Percentiles rank a stretch among this genome's conserved stretches.
phyloP scores from a whole-genome alignment of 2,329 filamentous ascomycete genomes.

The Aschersonia sp. region DNA sequence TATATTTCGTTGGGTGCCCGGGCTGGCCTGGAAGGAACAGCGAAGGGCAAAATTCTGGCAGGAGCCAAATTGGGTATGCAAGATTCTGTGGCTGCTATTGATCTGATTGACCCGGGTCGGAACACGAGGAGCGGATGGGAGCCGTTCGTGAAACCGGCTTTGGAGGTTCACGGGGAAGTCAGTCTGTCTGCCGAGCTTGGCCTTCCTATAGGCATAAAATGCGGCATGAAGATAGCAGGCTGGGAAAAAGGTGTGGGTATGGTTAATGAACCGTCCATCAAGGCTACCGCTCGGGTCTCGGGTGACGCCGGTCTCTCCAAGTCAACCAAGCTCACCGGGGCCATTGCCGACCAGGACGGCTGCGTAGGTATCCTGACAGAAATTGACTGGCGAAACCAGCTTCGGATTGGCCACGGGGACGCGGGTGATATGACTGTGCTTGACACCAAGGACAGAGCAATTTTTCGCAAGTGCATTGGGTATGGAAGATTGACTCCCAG shows the following conservation, averaged over 20 bases:
- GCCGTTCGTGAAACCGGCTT: conserved; percentile 14
- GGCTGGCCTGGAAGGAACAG: conserved; percentile 9
- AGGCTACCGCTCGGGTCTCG: conserved; percentile 8
- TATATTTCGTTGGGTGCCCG: conserved; percentile 10
- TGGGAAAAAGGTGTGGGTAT: conserved; percentile 10
- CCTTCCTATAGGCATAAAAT: conserved; percentile 14
- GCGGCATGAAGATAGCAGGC: conserved; percentile 9
- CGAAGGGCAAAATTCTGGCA: conserved; percentile 12
- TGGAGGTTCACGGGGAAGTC: conserved; percentile 14
- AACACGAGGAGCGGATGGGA: conserved; percentile 10
- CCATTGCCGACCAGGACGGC: conserved; percentile 8
- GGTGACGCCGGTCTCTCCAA: conserved; percentile 5
- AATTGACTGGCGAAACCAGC: conserved; percentile 13
- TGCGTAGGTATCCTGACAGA: conserved; percentile 13
- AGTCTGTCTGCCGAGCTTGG: conserved; percentile 11
- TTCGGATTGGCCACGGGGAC: conserved; percentile 9
- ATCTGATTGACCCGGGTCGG: conserved; percentile 9
- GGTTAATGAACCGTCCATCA: conserved; percentile 14
- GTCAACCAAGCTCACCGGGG: conserved; percentile 5
- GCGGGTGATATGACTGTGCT: conserved; percentile 6
- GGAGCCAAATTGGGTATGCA: conserved; percentile 13
- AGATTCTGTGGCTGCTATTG: conserved; percentile 5
- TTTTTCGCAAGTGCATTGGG: conserved; percentile 10
- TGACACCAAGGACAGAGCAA: conserved; percentile 10
- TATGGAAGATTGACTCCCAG: conserved; percentile 5